Conservation (phyloP, 768 basidiomycete species). For the Termitomyces sp. region DNA sequence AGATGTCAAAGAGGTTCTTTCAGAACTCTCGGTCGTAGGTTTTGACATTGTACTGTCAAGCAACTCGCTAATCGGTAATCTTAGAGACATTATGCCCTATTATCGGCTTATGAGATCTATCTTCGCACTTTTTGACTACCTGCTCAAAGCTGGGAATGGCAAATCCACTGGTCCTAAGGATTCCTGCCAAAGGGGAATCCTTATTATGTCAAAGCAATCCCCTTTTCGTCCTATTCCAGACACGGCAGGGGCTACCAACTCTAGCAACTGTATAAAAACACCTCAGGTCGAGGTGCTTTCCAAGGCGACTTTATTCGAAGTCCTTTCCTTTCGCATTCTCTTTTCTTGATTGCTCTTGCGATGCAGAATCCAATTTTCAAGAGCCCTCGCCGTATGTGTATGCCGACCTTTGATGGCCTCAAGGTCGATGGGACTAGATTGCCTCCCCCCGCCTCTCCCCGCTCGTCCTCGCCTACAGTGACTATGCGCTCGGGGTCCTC, state of each 20-base stretch:
- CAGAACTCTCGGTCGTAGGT: slow-evolving; percentile 14
- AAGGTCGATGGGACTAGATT: background rate
- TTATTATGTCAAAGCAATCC: slow-evolving; percentile 20
- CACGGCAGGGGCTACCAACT: slow-evolving; percentile 17
- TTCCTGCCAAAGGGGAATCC: slow-evolving; percentile 22
- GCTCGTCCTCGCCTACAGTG: slow-evolving; percentile 18
- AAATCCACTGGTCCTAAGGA: slow-evolving; percentile 15
- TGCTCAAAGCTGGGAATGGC: slow-evolving; percentile 14
- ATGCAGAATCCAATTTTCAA: slow-evolving; percentile 3
- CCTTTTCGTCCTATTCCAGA: slow-evolving; percentile 15
- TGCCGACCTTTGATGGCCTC: background rate
- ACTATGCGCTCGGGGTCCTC: slow-evolving; percentile 27
- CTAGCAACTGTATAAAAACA: slow-evolving; percentile 24
- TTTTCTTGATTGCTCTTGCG: background rate
- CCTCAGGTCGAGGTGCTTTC: slow-evolving; percentile 5
- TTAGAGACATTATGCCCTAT: slow-evolving; percentile 14
- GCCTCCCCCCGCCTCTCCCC: background rate
- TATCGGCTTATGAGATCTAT: slow-evolving; percentile 25
- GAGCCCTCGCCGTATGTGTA: background rate
- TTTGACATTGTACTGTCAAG: slow-evolving; percentile 20
- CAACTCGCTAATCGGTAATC: slow-evolving; percentile 29
- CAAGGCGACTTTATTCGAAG: background rate
- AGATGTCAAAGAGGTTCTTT: slow-evolving; percentile 25
- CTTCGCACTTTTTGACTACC: slow-evolving; percentile 11
- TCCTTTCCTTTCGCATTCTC: background rate